phyloP scores from a whole-genome alignment of 805 yeast species.

The Wickerhamiella kurtzmanii region DNA sequence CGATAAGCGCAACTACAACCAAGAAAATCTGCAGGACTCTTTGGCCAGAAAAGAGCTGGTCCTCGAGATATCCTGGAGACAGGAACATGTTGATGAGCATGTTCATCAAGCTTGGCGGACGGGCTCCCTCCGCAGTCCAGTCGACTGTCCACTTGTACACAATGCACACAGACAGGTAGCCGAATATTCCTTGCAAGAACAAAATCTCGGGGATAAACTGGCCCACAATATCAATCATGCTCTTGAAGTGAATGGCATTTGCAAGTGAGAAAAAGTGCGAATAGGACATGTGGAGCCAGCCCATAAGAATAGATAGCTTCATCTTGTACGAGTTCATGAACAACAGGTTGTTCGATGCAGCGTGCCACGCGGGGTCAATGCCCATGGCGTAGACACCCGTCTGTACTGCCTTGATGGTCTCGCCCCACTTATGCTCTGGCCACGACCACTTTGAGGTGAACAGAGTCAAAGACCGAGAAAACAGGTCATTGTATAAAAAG shows the following conservation, averaged over 20 bases:
- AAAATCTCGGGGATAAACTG: slow-evolving; percentile 88
- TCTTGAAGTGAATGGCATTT: slow-evolving; percentile 56
- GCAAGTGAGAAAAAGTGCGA: slow-evolving; percentile 74
- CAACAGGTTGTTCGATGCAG: slow-evolving; percentile 78
- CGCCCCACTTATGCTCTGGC: slow-evolving; percentile 63
- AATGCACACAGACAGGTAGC: slow-evolving; percentile 74
- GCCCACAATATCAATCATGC: slow-evolving; percentile 71
- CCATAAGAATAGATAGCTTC: slow-evolving; percentile 92
- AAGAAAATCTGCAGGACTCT: slow-evolving; percentile 57
- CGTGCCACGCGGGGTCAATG: slow-evolving; percentile 93
- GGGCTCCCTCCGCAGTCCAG: slow-evolving; percentile 64
- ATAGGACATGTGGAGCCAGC: slow-evolving; percentile 87
- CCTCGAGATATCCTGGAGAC: slow-evolving; percentile 80
- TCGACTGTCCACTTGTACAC: slow-evolving; percentile 90
- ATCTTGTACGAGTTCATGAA: slow-evolving; percentile 93
- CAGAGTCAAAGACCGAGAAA: slow-evolving; percentile 78
- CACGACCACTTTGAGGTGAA: slow-evolving; percentile 89
- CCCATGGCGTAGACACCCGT: slow-evolving; percentile 65
- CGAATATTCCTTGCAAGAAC: slow-evolving; percentile 94
- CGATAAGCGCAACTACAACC: slow-evolving; percentile 60
- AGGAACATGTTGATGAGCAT: slow-evolving; percentile 94
- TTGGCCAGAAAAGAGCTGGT: slow-evolving; percentile 70
- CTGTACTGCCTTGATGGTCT: slow-evolving; percentile 50
- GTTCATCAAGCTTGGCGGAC: slow-evolving; percentile 86
- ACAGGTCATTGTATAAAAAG: slow-evolving; percentile 79